Base-by-base conservation (phyloP, 257 asterid genomes). In the Ilex aquifolium region DNA sequence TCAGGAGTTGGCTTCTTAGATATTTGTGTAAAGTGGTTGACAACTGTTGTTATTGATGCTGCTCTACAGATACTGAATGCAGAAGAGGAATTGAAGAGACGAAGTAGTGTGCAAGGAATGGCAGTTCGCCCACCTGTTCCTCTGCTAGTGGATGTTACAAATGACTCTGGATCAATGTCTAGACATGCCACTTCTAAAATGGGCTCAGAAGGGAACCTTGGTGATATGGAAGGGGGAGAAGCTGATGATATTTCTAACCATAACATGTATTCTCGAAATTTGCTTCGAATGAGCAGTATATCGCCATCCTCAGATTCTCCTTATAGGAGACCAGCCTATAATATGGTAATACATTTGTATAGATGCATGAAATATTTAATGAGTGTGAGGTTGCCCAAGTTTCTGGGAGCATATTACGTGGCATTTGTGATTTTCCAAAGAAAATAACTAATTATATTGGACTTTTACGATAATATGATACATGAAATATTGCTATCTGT, bases 251-350 rank as follows among this genome's bases (percentile, higher is more conserved):
- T 61, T 50, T 77, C 79, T 53, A 84, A 86, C 76, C 82, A 63
- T 66, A 83, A 81, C 73, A 17, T 68, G 11, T 87, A 70, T 56
- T 68, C 85, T 75, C 86, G 79, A 17, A 84, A 80, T 69, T 67
- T 83, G 59, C 81, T 80, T 51, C 95, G 84, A 58, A 65, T 72
- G 84, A 88, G 80, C 78, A 88, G 95, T 59, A 79, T 83, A 44
- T 91, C 96, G 31, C 98, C 95, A 13, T 85, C 88, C 55, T 80
- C 98, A 36, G 95, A 88, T 63, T 84, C 93, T 73, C 93, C 83
- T 65, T 87, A 56, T 66, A 81, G 79, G 68, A 91, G 86, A 78
- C 78, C 85, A 66, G 71, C 80, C 61, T 64, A 71, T 31, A 81
- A 56, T 76, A 65, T 65, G 79, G 98, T 88, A 84, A 76, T 32